Base-by-base conservation (phyloP, 805 yeast species). In the Sugiyamaella boreocaroliniensis region DNA sequence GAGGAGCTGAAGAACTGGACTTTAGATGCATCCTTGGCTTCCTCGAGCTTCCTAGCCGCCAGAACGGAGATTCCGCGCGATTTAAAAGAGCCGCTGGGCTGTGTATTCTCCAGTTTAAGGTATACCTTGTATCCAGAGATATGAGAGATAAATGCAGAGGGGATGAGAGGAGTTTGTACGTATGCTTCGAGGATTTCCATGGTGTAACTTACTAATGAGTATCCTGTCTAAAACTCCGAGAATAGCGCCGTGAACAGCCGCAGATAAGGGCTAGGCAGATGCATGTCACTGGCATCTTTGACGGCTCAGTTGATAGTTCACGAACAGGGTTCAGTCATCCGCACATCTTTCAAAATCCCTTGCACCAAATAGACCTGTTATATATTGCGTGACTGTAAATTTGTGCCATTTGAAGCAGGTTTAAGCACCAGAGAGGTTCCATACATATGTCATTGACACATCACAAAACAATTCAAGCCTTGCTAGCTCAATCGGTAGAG, bases 61-160 rank as follows among this genome's bases (percentile, higher is more conserved):
- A 89, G 85, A 66, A 86, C 86, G 66, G 88, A 86, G 40, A 96
- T 93, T 54, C 97, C 97, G 68, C 70, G 83, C 53, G 89, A 76
- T 69, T 92, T 92, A 78, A 90, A 92, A 26, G 96, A 87, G 61
- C 93, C 93, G 1, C 89, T 95, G 0, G 97, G 97, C 50, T 89
- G 76, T 29, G 86, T 73, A 63, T 88, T 95, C 63, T 90, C 97
- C 62, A 97, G 77, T 63, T 92, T 92, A 61, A 90, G 70, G 52
- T 75, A 75, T 4, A 89, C 85, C 44, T 82, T 82, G 49, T 95
- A 77, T 43, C 82, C 82, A 18, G 82, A 75, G 60, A 77, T 80
- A 49, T 81, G 82, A 0, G 96, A 85, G 48, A 90, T 72, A 34
- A 85, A 81, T 3, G 79, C 76, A 1, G 96, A 96, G 48, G 73